Evolutionary conservation across 805 yeast species (phyloP).

Genomic region (Barnettozyma siamensis): DNA sequence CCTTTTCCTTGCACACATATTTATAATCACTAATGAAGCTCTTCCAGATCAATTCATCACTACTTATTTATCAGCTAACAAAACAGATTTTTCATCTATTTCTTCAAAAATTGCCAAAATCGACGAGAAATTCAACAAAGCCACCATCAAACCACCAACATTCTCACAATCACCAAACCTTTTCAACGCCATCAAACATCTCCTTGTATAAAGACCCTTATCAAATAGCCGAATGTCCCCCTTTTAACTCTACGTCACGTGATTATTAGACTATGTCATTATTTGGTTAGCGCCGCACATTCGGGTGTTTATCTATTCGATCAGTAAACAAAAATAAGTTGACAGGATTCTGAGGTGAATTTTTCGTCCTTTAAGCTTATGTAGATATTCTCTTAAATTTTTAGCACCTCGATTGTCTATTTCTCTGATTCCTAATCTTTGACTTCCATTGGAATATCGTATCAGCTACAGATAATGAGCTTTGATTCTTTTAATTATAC

Average conservation of each 20-base stretch:
- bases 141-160: constrained; percentile 15
- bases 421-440: no score
- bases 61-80: constrained; percentile 25
- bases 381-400: no score
- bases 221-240: no score
- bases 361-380: neutral
- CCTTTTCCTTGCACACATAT: constrained; percentile 32
- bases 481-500: constrained; percentile 9
- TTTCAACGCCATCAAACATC: constrained; percentile 15
- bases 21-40: constrained; percentile 26
- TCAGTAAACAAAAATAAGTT: constrained; percentile 10
- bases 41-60: constrained; percentile 37
- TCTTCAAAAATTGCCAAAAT: constrained; percentile 7
- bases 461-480: no score
- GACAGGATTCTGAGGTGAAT: neutral
- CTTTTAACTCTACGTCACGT: no score
- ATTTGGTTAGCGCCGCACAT: neutral
- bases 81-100: constrained; percentile 21
- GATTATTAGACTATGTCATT: neutral
- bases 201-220: constrained; percentile 5
- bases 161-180: constrained; percentile 22
- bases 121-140: constrained; percentile 9
- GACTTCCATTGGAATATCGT: no score
- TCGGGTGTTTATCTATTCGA: constrained; percentile 16
- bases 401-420: no score